A percentile compares a stretch with the other conserved stretches of the same genome.
phyloP scores from a whole-genome alignment of 225 moss, liverwort and hornwort species.

The Marchantia paleacea region DNA sequence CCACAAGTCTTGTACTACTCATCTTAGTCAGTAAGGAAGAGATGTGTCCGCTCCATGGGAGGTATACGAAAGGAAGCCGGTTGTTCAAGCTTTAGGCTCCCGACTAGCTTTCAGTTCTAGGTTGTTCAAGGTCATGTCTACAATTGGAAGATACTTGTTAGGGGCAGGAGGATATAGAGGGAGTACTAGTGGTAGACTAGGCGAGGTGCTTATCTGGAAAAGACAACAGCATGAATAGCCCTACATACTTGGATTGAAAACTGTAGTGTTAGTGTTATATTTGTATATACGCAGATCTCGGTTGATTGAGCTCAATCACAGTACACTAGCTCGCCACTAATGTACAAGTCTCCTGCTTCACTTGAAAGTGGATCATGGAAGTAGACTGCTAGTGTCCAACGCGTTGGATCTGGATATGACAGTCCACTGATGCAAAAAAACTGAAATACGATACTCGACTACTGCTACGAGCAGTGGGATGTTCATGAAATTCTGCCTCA shows the following conservation, averaged over 20 bases:
- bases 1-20: background rate
- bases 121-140: background rate
- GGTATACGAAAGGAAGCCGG: background rate
- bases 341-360: no score
- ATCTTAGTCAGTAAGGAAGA: background rate
- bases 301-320: no score
- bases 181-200: background rate
- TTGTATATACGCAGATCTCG: background rate
- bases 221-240: background rate
- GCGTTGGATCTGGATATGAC: no score
- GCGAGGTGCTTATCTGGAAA: background rate
- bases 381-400: no score
- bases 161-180: background rate
- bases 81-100: background rate
- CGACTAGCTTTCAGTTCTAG: background rate
- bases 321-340: no score
- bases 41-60: background rate
- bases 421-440: no score
- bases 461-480: no score
- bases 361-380: no score
- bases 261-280: background rate
- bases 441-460: no score
- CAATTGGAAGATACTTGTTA: background rate
- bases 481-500: no score
- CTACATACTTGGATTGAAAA: background rate